Percentiles rank a stretch among this genome's conserved stretches.
Evolutionary conservation across 768 basidiomycete species (phyloP).

Genomic region (Leccinum subgranulosum): DNA sequence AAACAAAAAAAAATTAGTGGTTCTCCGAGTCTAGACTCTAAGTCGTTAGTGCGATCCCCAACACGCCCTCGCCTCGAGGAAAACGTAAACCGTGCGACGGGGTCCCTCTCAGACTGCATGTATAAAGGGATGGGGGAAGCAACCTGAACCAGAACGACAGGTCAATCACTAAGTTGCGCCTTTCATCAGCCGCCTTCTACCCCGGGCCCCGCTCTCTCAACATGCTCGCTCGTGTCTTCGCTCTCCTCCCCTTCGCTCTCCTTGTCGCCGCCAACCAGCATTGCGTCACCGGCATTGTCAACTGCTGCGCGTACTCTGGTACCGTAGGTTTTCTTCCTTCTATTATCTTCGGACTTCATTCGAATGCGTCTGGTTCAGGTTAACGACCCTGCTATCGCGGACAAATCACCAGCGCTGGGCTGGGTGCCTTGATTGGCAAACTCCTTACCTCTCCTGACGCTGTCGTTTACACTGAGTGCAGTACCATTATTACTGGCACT

Average conservation of each 20-base stretch:
- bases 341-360: not conserved
- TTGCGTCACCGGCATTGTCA: slow-evolving; percentile 7
- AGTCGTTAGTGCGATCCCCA: too few relatives aligned
- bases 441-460: not conserved
- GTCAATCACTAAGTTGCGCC: not conserved
- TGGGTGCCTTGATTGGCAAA: not conserved
- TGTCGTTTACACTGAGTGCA: not conserved
- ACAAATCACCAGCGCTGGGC: accelerated
- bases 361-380: too few relatives aligned
- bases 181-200: not conserved
- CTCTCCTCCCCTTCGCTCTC: slow-evolving; percentile 17
- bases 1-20: not conserved
- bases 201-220: not conserved
- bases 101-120: not conserved
- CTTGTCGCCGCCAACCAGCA: slow-evolving; percentile 8
- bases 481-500: too few relatives aligned
- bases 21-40: too few relatives aligned
- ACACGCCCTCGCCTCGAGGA: not conserved
- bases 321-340: not conserved
- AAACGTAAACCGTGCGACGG: not conserved
- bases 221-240: slow-evolving; percentile 19
- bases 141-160: not conserved
- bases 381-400: too few relatives aligned
- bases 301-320: slow-evolving; percentile 8
- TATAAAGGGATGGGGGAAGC: not conserved